Evolutionary conservation across 805 yeast species (phyloP), one percentile per base, ranked within the genome.

Genomic region (Myxozyma neotropica): DNA sequence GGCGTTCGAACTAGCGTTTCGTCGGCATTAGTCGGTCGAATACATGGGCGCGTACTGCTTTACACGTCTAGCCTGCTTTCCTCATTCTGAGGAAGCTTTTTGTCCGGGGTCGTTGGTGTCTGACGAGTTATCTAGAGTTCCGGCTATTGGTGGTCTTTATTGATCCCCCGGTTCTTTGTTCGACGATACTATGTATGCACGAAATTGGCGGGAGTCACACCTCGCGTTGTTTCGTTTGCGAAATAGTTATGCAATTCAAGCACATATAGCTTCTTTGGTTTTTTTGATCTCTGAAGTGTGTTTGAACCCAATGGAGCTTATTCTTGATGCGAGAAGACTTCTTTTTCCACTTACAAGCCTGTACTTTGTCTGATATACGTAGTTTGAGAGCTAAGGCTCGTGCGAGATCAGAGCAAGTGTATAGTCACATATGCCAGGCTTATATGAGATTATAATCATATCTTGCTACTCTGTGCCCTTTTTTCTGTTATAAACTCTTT

Each of bases 291-390:
- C 2, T 21, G 39, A 8, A 15, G 29, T 23, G 33, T 42, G 53
- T 59, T 55, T 63, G 70, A 68, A 71, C 74, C 55, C 73, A 71
- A 71, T 71, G 74, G 74, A 71, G 74, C 74, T 71, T 71, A 71
- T 55, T 71, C 71, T 70, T 57, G 67, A 46, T 53, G 62, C 57
- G 63, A 49, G 54, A 43, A 50, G 47, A 42, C 40, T 53, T 44
- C 12, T 57, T 58, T 60, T 55, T 45, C 59, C 45, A 57, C 53
- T 43, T 48, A 23, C 29, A 23, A 40, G 55, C 57, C 52, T 58
- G 52, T 52, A 55, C 45, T 59, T 48, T 47, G 48, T 58, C 51
- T 48, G 61, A 42, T 52, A 53, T 46, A 33, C 29, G 67, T 55
- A 26, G 55, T 46, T n/a, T n/a, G n/a, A n/a, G n/a, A n/a, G 55